Percentiles rank a stretch among this genome's conserved stretches.
phyloP scores from a whole-genome alignment of 2,329 filamentous ascomycete species.

The Clarireedia homoeocarpa region DNA sequence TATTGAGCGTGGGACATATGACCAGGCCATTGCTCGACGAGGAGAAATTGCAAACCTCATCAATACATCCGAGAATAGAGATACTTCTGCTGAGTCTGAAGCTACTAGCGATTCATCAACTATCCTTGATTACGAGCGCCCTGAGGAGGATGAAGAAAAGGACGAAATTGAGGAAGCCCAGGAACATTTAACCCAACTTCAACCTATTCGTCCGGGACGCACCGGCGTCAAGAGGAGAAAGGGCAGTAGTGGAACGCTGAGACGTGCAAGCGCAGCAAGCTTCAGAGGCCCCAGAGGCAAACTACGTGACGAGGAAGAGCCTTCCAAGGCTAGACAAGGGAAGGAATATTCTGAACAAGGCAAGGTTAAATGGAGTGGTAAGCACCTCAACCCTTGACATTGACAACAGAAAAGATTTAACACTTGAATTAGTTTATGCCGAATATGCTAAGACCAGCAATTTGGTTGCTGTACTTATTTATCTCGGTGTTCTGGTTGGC shows the following conservation, averaged over 20 bases:
- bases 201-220: constrained; percentile 57
- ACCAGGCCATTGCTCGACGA: constrained; percentile 87
- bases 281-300: constrained; percentile 83
- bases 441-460: constrained; percentile 97
- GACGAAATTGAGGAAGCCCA: constrained; percentile 67
- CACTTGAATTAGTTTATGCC: constrained; percentile 54
- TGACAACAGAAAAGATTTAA: neutral
- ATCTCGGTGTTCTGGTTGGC: constrained; percentile 66
- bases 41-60: constrained; percentile 81
- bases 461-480: constrained; percentile 72
- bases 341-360: constrained; percentile 91
- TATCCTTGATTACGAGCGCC: constrained; percentile 39
- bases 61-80: constrained; percentile 60
- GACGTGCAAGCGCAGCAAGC: constrained; percentile 84
- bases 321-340: constrained; percentile 68
- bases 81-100: constrained; percentile 35
- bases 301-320: constrained; percentile 74
- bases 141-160: constrained; percentile 47
- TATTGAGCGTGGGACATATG: constrained; percentile 81
- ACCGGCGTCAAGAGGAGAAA: constrained; percentile 47
- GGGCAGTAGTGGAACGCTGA: constrained; percentile 71
- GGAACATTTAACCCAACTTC: constrained; percentile 67
- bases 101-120: constrained; percentile 48
- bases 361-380: constrained; percentile 85
- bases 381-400: constrained; percentile 13